These are phyloP conservation scores for Voacanga thouarsii DNA, from an alignment of 257 asterid species.

Conservation along the genomic window DNA sequence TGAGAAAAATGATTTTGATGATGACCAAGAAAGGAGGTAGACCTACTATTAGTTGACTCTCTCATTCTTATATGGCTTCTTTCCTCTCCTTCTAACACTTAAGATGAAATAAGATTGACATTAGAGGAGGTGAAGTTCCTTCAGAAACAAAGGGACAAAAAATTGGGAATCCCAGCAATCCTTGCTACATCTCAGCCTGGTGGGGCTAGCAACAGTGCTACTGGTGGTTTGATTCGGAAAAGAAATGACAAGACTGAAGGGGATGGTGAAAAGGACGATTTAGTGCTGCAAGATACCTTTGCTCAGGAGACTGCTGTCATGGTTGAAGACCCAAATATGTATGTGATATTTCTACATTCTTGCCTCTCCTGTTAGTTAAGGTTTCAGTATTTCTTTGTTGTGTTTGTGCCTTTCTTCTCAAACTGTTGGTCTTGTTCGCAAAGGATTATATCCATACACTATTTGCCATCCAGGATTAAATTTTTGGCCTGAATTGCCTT, in stretches of 20 bases:
- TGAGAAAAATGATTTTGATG: constrained; percentile 17
- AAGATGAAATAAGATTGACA: constrained; percentile 39
- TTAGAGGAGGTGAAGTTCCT: constrained; percentile 88
- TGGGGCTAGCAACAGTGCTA: constrained; percentile 21
- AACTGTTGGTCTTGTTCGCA: background rate
- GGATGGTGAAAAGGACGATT: constrained; percentile 85
- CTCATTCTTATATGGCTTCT: background rate
- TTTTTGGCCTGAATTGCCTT: background rate
- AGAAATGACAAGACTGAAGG: constrained; percentile 54
- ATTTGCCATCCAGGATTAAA: background rate
- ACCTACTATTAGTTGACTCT: background rate
- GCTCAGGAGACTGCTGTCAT: constrained; percentile 98
- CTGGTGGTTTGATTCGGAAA: constrained; percentile 41
- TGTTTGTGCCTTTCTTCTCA: background rate
- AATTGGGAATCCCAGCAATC: constrained; percentile 76
- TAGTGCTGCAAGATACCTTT: constrained; percentile 96
- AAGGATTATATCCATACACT: background rate
- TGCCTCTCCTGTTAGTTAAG: background rate
- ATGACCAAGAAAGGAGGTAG: constrained; percentile 41
- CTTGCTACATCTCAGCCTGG: constrained; percentile 26
- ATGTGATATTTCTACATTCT: constrained; percentile 11
- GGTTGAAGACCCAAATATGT: constrained; percentile 98
- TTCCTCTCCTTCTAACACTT: background rate
- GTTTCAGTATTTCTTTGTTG: background rate
- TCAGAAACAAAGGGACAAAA: constrained; percentile 89